Base-by-base conservation (phyloP, 192 early-diverging fungal species). In the Paraglomus brasilianum region DNA sequence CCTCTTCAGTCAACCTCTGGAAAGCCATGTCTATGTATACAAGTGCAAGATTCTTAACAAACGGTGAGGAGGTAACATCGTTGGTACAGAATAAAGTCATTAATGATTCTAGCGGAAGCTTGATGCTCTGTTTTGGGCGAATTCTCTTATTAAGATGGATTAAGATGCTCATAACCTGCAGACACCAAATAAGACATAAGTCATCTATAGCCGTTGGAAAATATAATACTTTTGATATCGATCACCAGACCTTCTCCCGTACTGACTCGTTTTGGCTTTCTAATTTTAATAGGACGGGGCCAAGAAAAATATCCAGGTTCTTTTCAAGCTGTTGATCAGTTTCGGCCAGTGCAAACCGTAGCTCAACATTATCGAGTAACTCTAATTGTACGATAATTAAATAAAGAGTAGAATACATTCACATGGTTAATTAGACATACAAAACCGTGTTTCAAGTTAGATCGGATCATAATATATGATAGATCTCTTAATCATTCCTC, bases 11-110 rank as follows among this genome's bases (percentile, higher is more conserved):
- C 24, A 87, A 60, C 5, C 87, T 74, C 14, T 74, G 75, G 36
- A 91, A 81, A 0, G 86, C 93, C 84, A 94, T 92, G 19, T 94
- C 86, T 4, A 98, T 64, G 50, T 94, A 98, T 69, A 98, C 87
- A 5, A 96, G 78, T 9, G 86, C 83, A 72, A 97, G 92, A 72
- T 89, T 89, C 51, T 86, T 87, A 14, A 93, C 85, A 51, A 92
- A 80, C 11, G 74, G 69, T 0, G 77, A 71, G 0, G 74, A 56
- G 8, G 51, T 66, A 1, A 72, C 58, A 13, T 79, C 70, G 9
- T 78, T 80, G 21, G 53, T 50, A 40, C 80, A 74, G 15, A 88
- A 89, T 53, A 89, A 83, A 14, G 81, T 77, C 1, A 93, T 43
- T 1, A 98, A 75, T 15, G 85, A n/a, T 5, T 75, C 67, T 1